Base-by-base conservation (phyloP, 2,329 filamentous ascomycete genomes). In the Talaromyces sp. region DNA sequence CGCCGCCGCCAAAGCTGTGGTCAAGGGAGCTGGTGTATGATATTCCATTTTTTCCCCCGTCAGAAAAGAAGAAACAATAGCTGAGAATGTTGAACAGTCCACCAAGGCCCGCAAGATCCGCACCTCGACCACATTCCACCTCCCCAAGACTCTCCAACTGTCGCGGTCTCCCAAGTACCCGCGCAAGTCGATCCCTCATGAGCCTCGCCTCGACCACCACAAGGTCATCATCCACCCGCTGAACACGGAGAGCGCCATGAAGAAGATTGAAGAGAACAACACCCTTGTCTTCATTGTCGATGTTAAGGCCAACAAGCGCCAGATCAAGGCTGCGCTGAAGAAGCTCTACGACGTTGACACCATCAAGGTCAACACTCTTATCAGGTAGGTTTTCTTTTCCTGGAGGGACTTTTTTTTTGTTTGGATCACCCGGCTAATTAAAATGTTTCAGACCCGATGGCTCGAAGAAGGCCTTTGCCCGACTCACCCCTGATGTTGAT, bases 181-280 rank as follows among this genome's bases (percentile, higher is more conserved):
- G 70, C 92, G 93, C 84, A 96, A 95, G 86, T 93, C 91, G 70
- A 87, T 99, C 78, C 88, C 90, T 74, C 89, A 93, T 80, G 86
- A 86, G 77, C 89, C 93, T 72, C 90, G 92, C 73, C 90, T 99
- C 75, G 95, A 99, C 83, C 90, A 93, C 83, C 90, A 93, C 87
- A 97, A 96, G 88, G 86, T 98, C 79, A 89, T 99, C 80, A 85
- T 98, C 77, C 91, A 97, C 88, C 95, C 95, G 70, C 87, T 99
- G 77, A 99, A 99, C 89, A 99, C 95, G 64, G 95, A 99, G 89
- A 95, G 89, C 77, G 95, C 96, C 76, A 98, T 99, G 93, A 99
- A 99, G 91, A 97, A 97, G 90, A 97, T 99, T 73, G 95, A 99
- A 86, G 95, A 99, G 89, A 93, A 99, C 88, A 99, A 99, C 88